Base-by-base conservation (phyloP, 768 basidiomycete genomes). In the Psilocybe tampanensis region DNA sequence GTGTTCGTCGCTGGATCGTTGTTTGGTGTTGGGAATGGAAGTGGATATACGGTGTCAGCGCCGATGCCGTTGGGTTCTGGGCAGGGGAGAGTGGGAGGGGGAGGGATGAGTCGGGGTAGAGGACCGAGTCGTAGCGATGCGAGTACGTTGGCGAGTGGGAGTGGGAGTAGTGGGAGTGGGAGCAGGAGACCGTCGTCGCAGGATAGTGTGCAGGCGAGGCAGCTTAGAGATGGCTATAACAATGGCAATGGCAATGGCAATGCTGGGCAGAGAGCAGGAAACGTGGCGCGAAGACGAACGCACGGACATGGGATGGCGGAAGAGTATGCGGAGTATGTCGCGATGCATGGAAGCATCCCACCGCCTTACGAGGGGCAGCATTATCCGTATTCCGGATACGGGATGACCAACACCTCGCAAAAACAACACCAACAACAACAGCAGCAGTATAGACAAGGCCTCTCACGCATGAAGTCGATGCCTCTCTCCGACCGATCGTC, bases 401-500 rank as follows among this genome's bases (percentile, higher is more conserved):
- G 43, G 12, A 34, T 32, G 12, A 24, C 55, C 48, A 36, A 32
- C 21, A 22, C 56, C n/a, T n/a, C n/a, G n/a, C n/a, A n/a, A n/a
- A n/a, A n/a, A n/a, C n/a, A 52, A 13, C 36, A 15, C 36, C 36
- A 29, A 9, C 29, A 29, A 9, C 29, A 29, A 5, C 29, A 29
- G 29, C 36, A 39, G 4, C 18, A 32, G 36, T 15, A 55, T 55
- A 51, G 58, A 22, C 49, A 60, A 55, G 55, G 57, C 15, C 52
- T 77, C 17, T 70, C 77, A 9, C 77, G 82, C 32, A 76, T 72
- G 64, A 83, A 84, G 73, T 82, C 84, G 52, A 82, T 82, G 76
- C 80, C 82, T 0, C 4, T 39, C 4, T 39, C 36, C 4, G 36
- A 39, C 15, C 12, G 36, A 39, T 5, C 12, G 12, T 39, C 36